Evolutionary conservation across 108 stramenopile genomes (phyloP).

Genomic region (Conticribra guillardii): DNA sequence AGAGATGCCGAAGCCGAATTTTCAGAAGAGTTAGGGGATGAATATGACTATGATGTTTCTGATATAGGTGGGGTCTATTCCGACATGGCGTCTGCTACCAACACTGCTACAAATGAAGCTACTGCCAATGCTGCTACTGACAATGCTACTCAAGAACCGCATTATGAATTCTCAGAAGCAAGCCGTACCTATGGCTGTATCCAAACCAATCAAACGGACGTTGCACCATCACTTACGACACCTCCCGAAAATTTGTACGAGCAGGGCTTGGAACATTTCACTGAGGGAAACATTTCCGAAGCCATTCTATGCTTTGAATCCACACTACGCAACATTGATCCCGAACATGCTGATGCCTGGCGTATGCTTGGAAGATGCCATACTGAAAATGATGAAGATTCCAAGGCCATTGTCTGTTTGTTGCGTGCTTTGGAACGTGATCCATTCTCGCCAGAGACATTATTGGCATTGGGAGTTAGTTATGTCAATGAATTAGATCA

Average conservation of each 20-base stretch:
- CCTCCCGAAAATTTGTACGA: constrained; percentile 67
- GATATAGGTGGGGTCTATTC: constrained; percentile 28
- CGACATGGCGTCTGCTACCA: not conserved
- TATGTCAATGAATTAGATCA: constrained; percentile 96
- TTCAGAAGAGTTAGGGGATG: constrained; percentile 49
- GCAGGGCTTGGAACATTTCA: constrained; percentile 75
- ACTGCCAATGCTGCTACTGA: not conserved
- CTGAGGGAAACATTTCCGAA: constrained; percentile 76
- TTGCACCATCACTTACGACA: constrained; percentile 4
- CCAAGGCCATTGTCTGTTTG: constrained; percentile 89
- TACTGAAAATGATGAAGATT: constrained; percentile 93
- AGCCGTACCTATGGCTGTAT: constrained; percentile 39
- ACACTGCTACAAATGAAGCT: not conserved
- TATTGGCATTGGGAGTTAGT: constrained; percentile 87
- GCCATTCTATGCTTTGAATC: constrained; percentile 91
- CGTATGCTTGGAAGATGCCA: constrained; percentile 90
- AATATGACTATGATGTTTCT: constrained; percentile 32
- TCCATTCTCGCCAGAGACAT: constrained; percentile 84
- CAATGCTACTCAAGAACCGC: constrained; percentile 13
- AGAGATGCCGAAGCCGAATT: constrained; percentile 77
- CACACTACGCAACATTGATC: constrained; percentile 73
- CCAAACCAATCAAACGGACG: constrained; percentile 17
- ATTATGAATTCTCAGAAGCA: constrained; percentile 48
- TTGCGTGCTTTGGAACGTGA: constrained; percentile 90
- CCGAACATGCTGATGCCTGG: constrained; percentile 88